Evolutionary conservation across 2,329 filamentous ascomycete genomes (phyloP).

Genomic region (Claviceps citrina): DNA sequence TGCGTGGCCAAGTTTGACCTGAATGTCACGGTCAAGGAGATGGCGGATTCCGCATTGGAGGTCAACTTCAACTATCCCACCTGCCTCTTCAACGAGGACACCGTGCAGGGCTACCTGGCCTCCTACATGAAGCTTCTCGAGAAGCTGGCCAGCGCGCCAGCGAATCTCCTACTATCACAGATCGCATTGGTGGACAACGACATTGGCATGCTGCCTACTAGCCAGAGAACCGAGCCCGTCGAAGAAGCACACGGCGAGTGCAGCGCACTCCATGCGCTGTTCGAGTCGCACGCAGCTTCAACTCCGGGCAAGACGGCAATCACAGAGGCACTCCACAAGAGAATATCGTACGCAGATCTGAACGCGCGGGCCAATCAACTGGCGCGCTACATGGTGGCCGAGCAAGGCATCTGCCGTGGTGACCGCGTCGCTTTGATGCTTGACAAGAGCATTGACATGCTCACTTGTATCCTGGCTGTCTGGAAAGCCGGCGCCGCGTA

Average conservation of each 20-base stretch:
- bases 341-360: neutral
- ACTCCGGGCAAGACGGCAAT: neutral
- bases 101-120: neutral
- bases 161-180: neutral
- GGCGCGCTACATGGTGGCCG: neutral
- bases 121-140: neutral
- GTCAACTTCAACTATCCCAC: slow-evolving; percentile 1
- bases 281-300: neutral
- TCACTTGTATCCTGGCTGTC: neutral
- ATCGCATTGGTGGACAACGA: neutral
- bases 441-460: neutral
- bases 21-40: neutral
- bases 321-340: neutral
- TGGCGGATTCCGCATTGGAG: neutral
- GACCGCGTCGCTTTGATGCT: neutral
- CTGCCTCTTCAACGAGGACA: neutral
- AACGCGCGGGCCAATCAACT: neutral
- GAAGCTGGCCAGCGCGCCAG: neutral
- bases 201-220: too few relatives aligned
- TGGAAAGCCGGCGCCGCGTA: slow-evolving; percentile 1
- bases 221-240: neutral
- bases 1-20: slow-evolving; percentile 1
- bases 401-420: neutral
- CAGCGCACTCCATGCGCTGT: neutral
- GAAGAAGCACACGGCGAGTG: neutral